Base-by-base conservation (phyloP, 768 basidiomycete species). In the Tephrocybe sp. region DNA sequence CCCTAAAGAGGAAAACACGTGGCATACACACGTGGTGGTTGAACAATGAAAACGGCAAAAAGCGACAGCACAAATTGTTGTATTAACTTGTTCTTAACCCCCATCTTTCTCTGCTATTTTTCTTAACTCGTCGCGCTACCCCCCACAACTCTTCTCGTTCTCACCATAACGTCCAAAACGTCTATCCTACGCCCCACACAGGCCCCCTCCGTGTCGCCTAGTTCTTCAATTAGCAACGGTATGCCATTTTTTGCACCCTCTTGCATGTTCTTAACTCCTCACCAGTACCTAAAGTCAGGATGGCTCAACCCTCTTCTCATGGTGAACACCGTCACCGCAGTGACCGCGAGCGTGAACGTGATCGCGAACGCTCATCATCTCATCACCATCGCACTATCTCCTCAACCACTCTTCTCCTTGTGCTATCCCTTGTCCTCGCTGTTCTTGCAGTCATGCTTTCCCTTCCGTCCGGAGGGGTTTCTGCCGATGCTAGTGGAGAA, bases 371-470 rank as follows among this genome's bases (percentile, higher is more conserved):
- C 38, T 64, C 66, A 16, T 79, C 80, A 34, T 81, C 82, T 41
- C 84, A 86, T 63, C 87, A 90, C 51, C 84, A 87, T 60, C 78
- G 91, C 51, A 92, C 91, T 47, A 91, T 93, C 53, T 92, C 91
- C 8, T 92, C 91, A 12, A 93, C 91, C 0, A 93, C 91, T 12
- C 83, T 93, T 26, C 79, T 93, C 44, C 84, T 93, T 27, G 87
- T 92, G 42, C 78, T 93, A 34, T 92, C 91, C 9, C 83, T 93
- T 27, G 82, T 93, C 41, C 75, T 93, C 22, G 91, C 90, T 28
- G 89, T 92, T 19, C 78, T 93, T n/a, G 90, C 91, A 4, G 84
- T 93, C 60, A 92, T 93, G 89, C 82, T 93, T 21, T 91, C 91
- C 2, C 76, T 93, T 4, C 91, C 91, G 1, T 82, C 84, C 9